A percentile compares a stretch with the other conserved stretches of the same genome.
phyloP scores from a whole-genome alignment of 2,329 filamentous ascomycete genomes.

The Calonectria fujianensis region DNA sequence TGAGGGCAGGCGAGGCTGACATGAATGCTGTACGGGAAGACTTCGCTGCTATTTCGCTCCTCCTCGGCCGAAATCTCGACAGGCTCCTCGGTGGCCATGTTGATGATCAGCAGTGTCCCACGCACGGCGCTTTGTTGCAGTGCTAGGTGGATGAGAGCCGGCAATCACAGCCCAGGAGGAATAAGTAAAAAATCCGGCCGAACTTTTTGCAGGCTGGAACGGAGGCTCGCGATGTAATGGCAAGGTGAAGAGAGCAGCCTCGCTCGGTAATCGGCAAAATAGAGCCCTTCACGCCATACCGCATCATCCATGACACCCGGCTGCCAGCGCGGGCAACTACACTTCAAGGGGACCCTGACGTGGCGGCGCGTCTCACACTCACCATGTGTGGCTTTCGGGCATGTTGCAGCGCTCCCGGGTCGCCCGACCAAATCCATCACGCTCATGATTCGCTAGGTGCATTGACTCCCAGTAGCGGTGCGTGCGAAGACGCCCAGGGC shows the following conservation, averaged over 20 bases:
- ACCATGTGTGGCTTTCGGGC: conserved; percentile 27
- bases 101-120: conserved; percentile 30
- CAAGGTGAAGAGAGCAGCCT: conserved; percentile 33
- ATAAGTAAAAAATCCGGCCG: background rate
- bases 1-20: conserved; percentile 63
- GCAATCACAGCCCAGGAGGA: background rate
- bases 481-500: conserved; percentile 24
- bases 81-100: conserved; percentile 42
- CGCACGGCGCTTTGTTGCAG: background rate
- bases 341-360: conserved; percentile 24
- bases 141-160: background rate
- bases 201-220: conserved; percentile 11
- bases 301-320: conserved; percentile 46
- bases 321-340: conserved; percentile 3
- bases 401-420: conserved; percentile 28
- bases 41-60: conserved; percentile 61
- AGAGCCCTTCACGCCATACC: conserved; percentile 33
- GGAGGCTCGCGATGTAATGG: conserved; percentile 27
- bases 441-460: conserved; percentile 12
- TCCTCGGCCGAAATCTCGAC: conserved; percentile 49
- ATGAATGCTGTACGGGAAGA: conserved; percentile 75
- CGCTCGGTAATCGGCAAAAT: conserved; percentile 37
- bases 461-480: conserved; percentile 27
- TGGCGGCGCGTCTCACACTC: conserved; percentile 29
- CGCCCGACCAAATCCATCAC: conserved; percentile 11